Evolutionary conservation across 192 early-diverging fungal species (phyloP), one percentile per base, ranked within the genome.

Genomic region (Podochytrium sp.): DNA sequence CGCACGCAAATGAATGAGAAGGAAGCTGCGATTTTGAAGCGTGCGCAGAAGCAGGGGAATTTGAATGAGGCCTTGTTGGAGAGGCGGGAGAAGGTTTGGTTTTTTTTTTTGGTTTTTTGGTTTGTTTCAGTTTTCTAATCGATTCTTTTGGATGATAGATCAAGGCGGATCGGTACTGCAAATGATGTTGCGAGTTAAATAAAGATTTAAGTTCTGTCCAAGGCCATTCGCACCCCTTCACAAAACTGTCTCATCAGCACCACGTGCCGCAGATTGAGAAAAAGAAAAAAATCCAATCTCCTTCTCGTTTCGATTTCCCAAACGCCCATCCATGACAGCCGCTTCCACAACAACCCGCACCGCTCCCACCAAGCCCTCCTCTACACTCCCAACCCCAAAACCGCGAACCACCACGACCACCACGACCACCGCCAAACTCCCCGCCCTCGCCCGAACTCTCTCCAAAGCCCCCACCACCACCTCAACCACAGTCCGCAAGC

Each of bases 151-250:
- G 18, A 18, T 29, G 23, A 6, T 35, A 71, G 80, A 76, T 94
- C 29, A 95, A 95, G 65, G 86, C 89, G 16, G 93, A 95, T 80
- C 91, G 91, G 41, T 92, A 92, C 71, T 92, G 92, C 80, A 93
- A 92, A 79, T 92, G 77, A 41, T 92, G 92, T 69, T 92, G 92
- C 80, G 92, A 92, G 78, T 92, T 77, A 84, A 60, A 77, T 75
- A 12, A 43, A 50, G 81, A 25, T 55, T 20, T 20, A 25, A 29
- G 23, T 34, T 29, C 27, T 12, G 25, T 57, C 29, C 43, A 10
- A 47, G 43, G 43, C 43, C 0, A 16, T 47, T 55, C 52, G 20
- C 52, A 23, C 52, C 52, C 23, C 52, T 20, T 27, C 10, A 23
- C 52, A 5, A 23, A 7, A 55, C 23, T 23, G 7, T 6, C 52